These are phyloP conservation scores for Neurospora sp. DNA, from an alignment of 495 filamentous ascomycete genomes.

Conservation along the genomic window DNA sequence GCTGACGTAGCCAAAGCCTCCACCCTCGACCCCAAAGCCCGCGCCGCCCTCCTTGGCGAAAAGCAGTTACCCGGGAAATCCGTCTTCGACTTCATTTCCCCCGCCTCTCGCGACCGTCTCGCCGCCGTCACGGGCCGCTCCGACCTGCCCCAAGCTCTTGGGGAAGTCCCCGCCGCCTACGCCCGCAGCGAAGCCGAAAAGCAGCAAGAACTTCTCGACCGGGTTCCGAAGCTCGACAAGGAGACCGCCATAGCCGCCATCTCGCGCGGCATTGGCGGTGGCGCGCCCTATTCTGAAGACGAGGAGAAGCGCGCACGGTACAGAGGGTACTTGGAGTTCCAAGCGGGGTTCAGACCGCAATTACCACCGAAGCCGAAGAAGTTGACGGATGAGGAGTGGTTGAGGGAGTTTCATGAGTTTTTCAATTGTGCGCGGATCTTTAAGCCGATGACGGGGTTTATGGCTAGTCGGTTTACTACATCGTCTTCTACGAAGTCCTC, in stretches of 20 bases:
- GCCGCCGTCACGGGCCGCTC: constrained; percentile 62
- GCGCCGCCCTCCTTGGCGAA: constrained; percentile 78
- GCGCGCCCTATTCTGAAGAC: constrained; percentile 83
- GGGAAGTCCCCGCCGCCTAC: constrained; percentile 63
- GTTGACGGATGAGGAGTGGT: constrained; percentile 59
- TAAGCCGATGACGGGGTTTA: constrained; percentile 79
- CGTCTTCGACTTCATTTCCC: constrained; percentile 86
- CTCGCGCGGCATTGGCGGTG: constrained; percentile 57
- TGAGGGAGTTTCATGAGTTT: constrained; percentile 78
- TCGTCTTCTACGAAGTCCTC: too few species aligned
- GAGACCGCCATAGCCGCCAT: constrained; percentile 65
- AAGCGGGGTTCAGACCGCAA: constrained; percentile 51
- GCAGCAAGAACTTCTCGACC: constrained; percentile 46
- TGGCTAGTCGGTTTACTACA: constrained; percentile 84
- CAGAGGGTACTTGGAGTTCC: constrained; percentile 65
- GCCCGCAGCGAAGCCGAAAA: constrained; percentile 48
- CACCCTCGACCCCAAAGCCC: constrained; percentile 63
- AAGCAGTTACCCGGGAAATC: constrained; percentile 79
- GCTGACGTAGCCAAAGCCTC: constrained; percentile 67
- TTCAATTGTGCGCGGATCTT: constrained; percentile 82
- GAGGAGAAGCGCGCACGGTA: constrained; percentile 69
- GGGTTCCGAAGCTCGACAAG: constrained; percentile 64
- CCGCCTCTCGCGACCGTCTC: constrained; percentile 68
- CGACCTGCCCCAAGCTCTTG: constrained; percentile 65
- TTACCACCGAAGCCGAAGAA: constrained; percentile 45